Evolutionary conservation across 306 rosid species (phyloP).

Genomic region (Quercus gilva): DNA sequence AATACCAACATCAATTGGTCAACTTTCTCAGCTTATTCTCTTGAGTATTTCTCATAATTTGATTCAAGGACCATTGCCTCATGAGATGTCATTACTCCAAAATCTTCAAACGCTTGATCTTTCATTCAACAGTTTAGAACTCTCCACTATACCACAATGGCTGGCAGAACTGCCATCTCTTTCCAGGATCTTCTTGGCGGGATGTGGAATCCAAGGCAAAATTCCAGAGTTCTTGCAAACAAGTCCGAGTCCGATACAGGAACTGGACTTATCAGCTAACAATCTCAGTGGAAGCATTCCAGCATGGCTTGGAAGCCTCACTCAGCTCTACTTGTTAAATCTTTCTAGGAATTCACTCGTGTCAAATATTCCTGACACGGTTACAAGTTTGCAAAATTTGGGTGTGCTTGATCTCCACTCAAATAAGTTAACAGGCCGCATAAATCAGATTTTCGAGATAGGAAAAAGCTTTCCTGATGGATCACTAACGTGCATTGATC

Average conservation of each 20-base stretch:
- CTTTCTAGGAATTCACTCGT: slow-evolving; percentile 60
- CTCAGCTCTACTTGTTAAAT: slow-evolving; percentile 50
- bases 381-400: slow-evolving; percentile 39
- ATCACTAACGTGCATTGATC: slow-evolving; percentile 47
- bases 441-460: slow-evolving; percentile 32
- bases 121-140: slow-evolving; percentile 55
- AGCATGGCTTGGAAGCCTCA: slow-evolving; percentile 55
- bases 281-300: slow-evolving; percentile 58
- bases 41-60: slow-evolving; percentile 40
- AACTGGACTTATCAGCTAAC: slow-evolving; percentile 65
- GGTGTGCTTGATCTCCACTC: slow-evolving; percentile 69
- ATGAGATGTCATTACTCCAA: slow-evolving; percentile 54
- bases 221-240: slow-evolving; percentile 38
- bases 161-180: slow-evolving; percentile 41
- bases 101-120: slow-evolving; percentile 52
- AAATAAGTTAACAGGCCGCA: slow-evolving; percentile 56
- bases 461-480: slow-evolving; percentile 30
- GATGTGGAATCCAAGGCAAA: slow-evolving; percentile 52
- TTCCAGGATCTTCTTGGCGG: slow-evolving; percentile 49
- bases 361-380: slow-evolving; percentile 50
- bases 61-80: slow-evolving; percentile 58
- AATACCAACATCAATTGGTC: slow-evolving; percentile 54
- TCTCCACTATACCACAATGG: slow-evolving; percentile 50
- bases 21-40: slow-evolving; percentile 48
- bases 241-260: slow-evolving; percentile 43